Evolutionary conservation across 306 rosid species (phyloP), one percentile per base, ranked within the genome.

Genomic region (Cucurbita moschata): DNA sequence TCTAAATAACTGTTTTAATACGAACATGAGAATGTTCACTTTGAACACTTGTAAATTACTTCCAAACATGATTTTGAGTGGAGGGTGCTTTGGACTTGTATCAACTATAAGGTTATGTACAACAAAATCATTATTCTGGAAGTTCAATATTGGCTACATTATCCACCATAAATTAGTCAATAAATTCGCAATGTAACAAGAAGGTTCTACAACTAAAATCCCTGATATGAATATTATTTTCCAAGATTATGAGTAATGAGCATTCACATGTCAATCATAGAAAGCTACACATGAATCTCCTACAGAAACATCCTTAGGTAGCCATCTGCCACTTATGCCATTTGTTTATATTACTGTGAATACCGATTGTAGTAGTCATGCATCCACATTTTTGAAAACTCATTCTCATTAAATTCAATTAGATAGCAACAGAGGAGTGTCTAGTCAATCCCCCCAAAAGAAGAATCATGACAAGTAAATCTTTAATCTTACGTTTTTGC

Each of bases 401-500:
- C 53, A 66, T 49, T 49, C 44, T 35, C 59, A 26, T 49, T 14
- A 26, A 49, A 49, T 16, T 69, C 12, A 69, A 49, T 69, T 26
- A 69, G 44, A 23, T 26, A 47, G 59, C 8, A 69, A 68, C 5
- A 46, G 50, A 8, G n/a, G 49, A 66, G 9, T 42, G 57, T 69
- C 74, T 52, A 47, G 57, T 44, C 57, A 47, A 23, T 13, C 7
- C 53, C 53, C 40, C 54, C 8, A 44, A 11, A 18, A 19, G 54
- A 68, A 23, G 4, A 4, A 68, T 68, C 49, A 60, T n/a, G 16
- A 43, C 8, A 62, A 75, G 40, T 13, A 75, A 64, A 57, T 11
- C 8, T 53, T 42, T 7, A 19, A 54, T 70, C 98, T 84, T 88
- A 92, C 98, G 99, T 94, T 82, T 94, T 94, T 46, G 99, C 99